phyloP scores from a whole-genome alignment of 2,329 filamentous ascomycete genomes.

The Apiospora pterosperma region DNA sequence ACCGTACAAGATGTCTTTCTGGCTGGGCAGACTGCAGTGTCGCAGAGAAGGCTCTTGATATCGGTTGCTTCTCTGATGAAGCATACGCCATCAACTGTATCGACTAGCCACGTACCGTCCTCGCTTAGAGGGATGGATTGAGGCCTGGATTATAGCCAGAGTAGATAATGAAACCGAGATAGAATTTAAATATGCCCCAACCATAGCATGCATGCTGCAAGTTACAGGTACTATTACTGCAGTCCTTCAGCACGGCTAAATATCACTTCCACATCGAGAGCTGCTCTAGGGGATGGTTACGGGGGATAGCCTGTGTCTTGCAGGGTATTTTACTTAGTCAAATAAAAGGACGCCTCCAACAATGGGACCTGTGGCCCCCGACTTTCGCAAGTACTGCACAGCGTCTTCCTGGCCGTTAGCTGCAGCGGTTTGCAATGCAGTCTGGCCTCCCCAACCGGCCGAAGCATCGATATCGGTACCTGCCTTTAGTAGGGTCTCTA shows the following conservation, averaged over 20 bases:
- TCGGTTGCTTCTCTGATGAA: neutral
- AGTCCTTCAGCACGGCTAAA: too few species aligned
- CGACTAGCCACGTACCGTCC: neutral
- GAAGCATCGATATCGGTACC: constrained; percentile 34
- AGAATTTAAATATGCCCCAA: neutral
- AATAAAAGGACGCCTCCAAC: constrained; percentile 18
- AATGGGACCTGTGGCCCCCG: constrained; percentile 23
- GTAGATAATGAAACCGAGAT: neutral
- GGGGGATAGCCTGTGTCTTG: neutral
- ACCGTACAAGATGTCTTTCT: neutral
- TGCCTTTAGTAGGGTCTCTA: constrained; percentile 26
- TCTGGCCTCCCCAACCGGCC: constrained; percentile 24
- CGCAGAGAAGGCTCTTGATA: neutral
- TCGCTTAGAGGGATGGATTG: neutral
- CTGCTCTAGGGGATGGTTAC: too few species aligned
- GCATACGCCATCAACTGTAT: neutral
- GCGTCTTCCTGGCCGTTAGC: constrained; percentile 36
- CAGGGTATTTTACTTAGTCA: neutral
- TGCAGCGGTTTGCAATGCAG: constrained; percentile 29
- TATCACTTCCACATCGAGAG: too few species aligned
- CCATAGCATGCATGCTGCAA: neutral
- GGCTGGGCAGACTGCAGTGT: neutral
- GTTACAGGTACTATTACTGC: neutral
- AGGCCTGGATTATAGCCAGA: neutral
- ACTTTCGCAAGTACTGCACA: constrained; percentile 35